Evolutionary conservation across 495 filamentous ascomycete genomes (phyloP).

Genomic region (Tuber melanosporum): DNA sequence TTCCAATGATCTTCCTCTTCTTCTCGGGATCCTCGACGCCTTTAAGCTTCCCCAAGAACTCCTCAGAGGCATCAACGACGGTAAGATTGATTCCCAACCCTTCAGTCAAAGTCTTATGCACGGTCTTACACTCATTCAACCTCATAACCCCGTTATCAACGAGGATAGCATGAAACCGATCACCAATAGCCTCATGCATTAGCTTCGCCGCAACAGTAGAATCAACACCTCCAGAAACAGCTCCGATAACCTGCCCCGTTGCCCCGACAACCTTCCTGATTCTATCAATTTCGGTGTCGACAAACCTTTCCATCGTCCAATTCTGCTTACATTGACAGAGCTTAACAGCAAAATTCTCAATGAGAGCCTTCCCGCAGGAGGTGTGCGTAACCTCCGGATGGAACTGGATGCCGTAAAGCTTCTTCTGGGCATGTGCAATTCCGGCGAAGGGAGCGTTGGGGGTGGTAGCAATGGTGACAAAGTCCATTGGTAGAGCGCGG

Average conservation of each 20-base stretch:
- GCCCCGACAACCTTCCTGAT: slow-evolving; percentile 73
- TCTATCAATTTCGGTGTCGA: slow-evolving; percentile 66
- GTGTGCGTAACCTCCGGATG: slow-evolving; percentile 81
- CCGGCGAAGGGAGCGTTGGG: slow-evolving; percentile 70
- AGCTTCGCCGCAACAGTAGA: slow-evolving; percentile 81
- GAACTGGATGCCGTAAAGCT: slow-evolving; percentile 73
- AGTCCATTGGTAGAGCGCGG: slow-evolving; percentile 60
- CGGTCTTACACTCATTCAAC: slow-evolving; percentile 71
- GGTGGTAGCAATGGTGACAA: slow-evolving; percentile 66
- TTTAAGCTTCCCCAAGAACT: slow-evolving; percentile 66
- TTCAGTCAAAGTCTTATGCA: slow-evolving; percentile 66
- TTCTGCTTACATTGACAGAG: slow-evolving; percentile 68
- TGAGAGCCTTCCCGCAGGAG: slow-evolving; percentile 55
- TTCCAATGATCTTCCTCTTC: slow-evolving; percentile 91
- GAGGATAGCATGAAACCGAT: slow-evolving; percentile 81
- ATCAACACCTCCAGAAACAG: slow-evolving; percentile 87
- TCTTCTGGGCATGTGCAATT: slow-evolving; percentile 67
- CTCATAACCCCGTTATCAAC: slow-evolving; percentile 87
- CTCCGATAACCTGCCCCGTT: slow-evolving; percentile 74
- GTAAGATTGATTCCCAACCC: slow-evolving; percentile 86
- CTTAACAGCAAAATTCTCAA: slow-evolving; percentile 72
- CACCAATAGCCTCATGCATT: slow-evolving; percentile 75
- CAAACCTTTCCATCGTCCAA: slow-evolving; percentile 79
- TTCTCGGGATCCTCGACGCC: slow-evolving; percentile 79
- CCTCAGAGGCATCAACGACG: slow-evolving; percentile 70